Base-by-base conservation (phyloP, 441 rosid species). In the Adansonia grandidieri region DNA sequence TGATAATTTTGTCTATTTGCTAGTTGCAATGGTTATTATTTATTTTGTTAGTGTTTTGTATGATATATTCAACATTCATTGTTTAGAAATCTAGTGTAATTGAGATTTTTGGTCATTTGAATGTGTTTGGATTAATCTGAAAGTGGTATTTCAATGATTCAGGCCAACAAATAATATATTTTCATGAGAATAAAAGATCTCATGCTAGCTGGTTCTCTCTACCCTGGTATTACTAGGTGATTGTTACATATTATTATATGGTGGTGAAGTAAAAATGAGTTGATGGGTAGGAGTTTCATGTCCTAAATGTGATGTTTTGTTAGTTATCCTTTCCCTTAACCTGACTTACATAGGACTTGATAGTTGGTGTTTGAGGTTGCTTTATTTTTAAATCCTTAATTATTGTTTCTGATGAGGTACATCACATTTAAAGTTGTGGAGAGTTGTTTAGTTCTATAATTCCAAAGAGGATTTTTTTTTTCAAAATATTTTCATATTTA, bases 401-500 rank as follows among this genome's bases (percentile, higher is more conserved):
- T 51, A 13, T 51, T 51, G 14, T 50, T 50, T 50, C 54, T 58
- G 10, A n/a, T 7, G 20, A 37, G 28, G 64, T 15, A 14, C 6
- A 57, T n/a, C 42, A 6, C 6, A 37, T 37, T 37, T 37, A 37
- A 37, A 37, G 42, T 37, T 37, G 6, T 37, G 42, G 42, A 37
- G 6, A 37, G 64, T 58, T 58, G 19, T 11, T 58, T 58, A 14
- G 57, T 53, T 14, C n/a, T 53, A 53, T 4, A 5, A 53, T 53
- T 14, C 57, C 57, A 53, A 53, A 47, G 11, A 9, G 63, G 10
- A n/a, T 64, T 64, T 9, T 32, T 37, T 6, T 1, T 73, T 44
- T 71, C 53, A 73, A 61, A 45, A 11, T 24, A 48, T 19, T 19
- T 32, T 24, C 11, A 5, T 32, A 14, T 22, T 74, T 92, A 97